A percentile compares a stretch with the other conserved stretches of the same genome.
Evolutionary conservation across 805 yeast genomes (phyloP).

Genomic region (Deakozyma indianensis): DNA sequence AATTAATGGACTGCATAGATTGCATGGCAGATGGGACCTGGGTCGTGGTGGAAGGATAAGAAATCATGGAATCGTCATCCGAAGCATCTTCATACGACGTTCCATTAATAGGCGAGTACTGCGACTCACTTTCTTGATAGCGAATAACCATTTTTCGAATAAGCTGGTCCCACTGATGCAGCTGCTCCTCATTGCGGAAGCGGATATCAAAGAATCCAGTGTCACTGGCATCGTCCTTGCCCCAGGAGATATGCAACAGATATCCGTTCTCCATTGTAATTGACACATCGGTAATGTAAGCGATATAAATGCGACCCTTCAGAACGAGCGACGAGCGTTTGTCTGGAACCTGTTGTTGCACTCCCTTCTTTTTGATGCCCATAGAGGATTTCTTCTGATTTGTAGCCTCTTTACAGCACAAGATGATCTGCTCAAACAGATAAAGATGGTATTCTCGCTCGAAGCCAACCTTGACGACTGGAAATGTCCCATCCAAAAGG

Average conservation of each 20-base stretch:
- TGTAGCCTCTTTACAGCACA: constrained; percentile 48
- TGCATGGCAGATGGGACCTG: neutral
- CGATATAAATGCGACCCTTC: constrained; percentile 71
- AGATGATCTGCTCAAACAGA: constrained; percentile 59
- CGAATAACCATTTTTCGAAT: constrained; percentile 16
- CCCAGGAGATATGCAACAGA: constrained; percentile 20
- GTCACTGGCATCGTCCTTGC: constrained; percentile 53
- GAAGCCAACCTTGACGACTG: constrained; percentile 29
- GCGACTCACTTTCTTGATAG: constrained; percentile 8
- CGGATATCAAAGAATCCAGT: constrained; percentile 74
- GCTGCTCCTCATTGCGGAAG: constrained; percentile 68
- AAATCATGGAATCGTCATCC: constrained; percentile 7
- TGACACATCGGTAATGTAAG: constrained; percentile 39
- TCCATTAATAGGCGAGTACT: constrained; percentile 6
- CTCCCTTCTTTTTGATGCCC: constrained; percentile 32
- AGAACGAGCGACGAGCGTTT: constrained; percentile 32
- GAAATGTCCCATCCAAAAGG: constrained; percentile 54
- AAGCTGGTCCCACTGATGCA: constrained; percentile 60
- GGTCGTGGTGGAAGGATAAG: neutral
- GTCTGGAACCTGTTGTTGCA: constrained; percentile 7
- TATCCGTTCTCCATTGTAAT: constrained; percentile 16
- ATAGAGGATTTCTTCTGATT: constrained; percentile 36
- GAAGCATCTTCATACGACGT: constrained; percentile 10
- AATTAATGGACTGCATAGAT: neutral
- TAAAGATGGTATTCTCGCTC: constrained; percentile 86